Percentiles rank a stretch among this genome's conserved stretches.
These are phyloP conservation scores for Austroboletus rostrupii DNA, from an alignment of 1,284 basidiomycete species.

Conservation along the genomic window DNA sequence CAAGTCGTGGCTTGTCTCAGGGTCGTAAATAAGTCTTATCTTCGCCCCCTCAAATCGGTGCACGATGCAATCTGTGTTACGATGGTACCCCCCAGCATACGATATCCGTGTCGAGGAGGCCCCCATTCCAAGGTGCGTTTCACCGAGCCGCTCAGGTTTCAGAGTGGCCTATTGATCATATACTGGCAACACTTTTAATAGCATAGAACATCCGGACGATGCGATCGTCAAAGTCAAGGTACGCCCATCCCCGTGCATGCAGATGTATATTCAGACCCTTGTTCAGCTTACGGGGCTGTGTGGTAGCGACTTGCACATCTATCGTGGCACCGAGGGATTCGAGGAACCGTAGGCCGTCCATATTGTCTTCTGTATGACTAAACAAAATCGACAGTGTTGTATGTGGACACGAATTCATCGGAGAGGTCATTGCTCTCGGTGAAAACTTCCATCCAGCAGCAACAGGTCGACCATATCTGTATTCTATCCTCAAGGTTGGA, in stretches of 20 bases:
- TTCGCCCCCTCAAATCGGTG: not conserved
- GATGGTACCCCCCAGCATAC: constrained; percentile 64
- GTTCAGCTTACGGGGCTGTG: constrained; percentile 67
- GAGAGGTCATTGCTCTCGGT: constrained; percentile 73
- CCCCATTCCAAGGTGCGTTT: constrained; percentile 51
- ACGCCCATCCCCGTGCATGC: constrained; percentile 1
- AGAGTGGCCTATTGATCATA: not conserved
- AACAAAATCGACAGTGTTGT: constrained; percentile 43
- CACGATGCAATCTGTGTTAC: constrained; percentile 38
- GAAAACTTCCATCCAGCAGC: constrained; percentile 47
- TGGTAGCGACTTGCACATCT: constrained; percentile 82
- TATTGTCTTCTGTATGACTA: not conserved
- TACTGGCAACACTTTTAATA: constrained; percentile 24
- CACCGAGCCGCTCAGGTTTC: not conserved
- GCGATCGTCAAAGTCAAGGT: constrained; percentile 72
- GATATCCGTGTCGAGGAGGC: constrained; percentile 62
- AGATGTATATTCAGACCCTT: no score
- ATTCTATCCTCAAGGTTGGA: constrained; percentile 67
- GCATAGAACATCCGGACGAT: constrained; percentile 69
- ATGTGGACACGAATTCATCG: constrained; percentile 83
- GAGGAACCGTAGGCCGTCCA: constrained; percentile 30
- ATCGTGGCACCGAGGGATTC: constrained; percentile 54
- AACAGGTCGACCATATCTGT: constrained; percentile 54
- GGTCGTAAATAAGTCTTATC: not conserved
- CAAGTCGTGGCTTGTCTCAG: no score